These are phyloP conservation scores for Ophiostoma ips DNA, from an alignment of 2,329 filamentous ascomycete genomes.

Conservation along the genomic window DNA sequence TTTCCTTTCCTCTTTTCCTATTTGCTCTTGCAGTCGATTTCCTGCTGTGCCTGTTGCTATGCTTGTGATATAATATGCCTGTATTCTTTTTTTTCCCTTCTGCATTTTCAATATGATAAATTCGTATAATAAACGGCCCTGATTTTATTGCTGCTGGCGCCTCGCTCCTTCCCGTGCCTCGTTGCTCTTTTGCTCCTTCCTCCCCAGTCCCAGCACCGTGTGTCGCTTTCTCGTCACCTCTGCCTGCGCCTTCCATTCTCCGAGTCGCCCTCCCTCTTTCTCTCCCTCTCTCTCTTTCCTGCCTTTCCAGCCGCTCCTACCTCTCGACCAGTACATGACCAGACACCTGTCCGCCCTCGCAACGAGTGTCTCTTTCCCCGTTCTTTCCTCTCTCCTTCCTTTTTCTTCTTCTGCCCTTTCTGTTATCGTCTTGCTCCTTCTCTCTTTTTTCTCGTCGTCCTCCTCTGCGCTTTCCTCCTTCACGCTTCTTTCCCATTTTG, in stretches of 20 bases:
- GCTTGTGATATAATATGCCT: neutral
- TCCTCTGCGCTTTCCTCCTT: neutral
- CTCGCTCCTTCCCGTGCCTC: too few relatives aligned
- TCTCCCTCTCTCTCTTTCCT: neutral
- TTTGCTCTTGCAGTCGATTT: too few relatives aligned
- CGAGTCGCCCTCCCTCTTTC: neutral
- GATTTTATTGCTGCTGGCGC: too few relatives aligned
- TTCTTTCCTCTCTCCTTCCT: neutral
- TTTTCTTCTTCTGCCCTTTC: neutral
- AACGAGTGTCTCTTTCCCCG: neutral
- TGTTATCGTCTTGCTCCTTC: neutral
- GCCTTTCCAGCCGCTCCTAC: neutral
- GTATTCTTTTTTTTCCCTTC: neutral
- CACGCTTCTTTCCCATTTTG: neutral
- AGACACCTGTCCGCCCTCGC: conserved; percentile 7
- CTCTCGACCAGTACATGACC: conserved; percentile 10
- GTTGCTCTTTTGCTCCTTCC: too few relatives aligned
- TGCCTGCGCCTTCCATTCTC: neutral
- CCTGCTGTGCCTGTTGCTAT: neutral
- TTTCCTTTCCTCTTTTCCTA: too few relatives aligned
- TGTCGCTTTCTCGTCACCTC: too few relatives aligned
- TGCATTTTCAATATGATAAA: neutral
- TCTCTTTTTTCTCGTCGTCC: neutral
- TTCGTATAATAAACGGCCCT: too few relatives aligned
- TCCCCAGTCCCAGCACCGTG: too few relatives aligned